phyloP scores from a whole-genome alignment of 805 yeast genomes.

The Candida vartiovaarae region DNA sequence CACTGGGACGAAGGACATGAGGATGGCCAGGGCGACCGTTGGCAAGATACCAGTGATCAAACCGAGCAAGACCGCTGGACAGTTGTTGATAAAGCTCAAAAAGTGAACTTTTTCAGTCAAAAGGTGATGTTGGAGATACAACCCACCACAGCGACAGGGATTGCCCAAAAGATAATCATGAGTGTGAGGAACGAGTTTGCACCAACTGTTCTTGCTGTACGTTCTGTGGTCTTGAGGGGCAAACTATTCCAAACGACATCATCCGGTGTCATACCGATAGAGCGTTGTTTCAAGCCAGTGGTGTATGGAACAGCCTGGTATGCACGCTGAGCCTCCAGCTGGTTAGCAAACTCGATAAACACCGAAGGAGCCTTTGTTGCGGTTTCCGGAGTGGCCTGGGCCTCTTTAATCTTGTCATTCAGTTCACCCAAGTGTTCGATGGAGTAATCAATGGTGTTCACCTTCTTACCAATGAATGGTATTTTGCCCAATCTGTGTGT shows the following conservation, averaged over 20 bases:
- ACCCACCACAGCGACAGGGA: conserved; percentile 98
- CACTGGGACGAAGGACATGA: conserved; percentile 85
- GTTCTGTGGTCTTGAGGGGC: conserved; percentile 46
- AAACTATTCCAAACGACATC: conserved; percentile 83
- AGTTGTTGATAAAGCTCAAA: conserved; percentile 64
- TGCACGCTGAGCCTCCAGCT: conserved; percentile 83
- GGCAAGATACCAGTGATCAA: conserved; percentile 85
- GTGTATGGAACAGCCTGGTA: conserved; percentile 68
- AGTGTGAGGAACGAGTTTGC: conserved; percentile 60
- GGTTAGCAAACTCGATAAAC: conserved; percentile 61
- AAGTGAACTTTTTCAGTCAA: conserved; percentile 67
- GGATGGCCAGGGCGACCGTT: conserved; percentile 66
- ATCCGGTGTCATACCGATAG: conserved; percentile 66
- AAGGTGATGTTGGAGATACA: conserved; percentile 79
- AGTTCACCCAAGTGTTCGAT: conserved; percentile 60
- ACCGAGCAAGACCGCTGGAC: conserved; percentile 71
- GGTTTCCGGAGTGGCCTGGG: conserved; percentile 34
- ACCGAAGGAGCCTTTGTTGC: conserved; percentile 57
- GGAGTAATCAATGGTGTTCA: conserved; percentile 73
- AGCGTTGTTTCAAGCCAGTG: conserved; percentile 34
- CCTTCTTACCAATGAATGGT: conserved; percentile 73
- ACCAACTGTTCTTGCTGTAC: conserved; percentile 47
- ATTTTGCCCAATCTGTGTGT: conserved; percentile 61
- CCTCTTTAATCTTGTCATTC: conserved; percentile 54
- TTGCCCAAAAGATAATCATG: conserved; percentile 84